Percentiles rank a stretch among this genome's conserved stretches.
Evolutionary conservation across 1,139 yeast species (phyloP).

Genomic region (Candida sp.): DNA sequence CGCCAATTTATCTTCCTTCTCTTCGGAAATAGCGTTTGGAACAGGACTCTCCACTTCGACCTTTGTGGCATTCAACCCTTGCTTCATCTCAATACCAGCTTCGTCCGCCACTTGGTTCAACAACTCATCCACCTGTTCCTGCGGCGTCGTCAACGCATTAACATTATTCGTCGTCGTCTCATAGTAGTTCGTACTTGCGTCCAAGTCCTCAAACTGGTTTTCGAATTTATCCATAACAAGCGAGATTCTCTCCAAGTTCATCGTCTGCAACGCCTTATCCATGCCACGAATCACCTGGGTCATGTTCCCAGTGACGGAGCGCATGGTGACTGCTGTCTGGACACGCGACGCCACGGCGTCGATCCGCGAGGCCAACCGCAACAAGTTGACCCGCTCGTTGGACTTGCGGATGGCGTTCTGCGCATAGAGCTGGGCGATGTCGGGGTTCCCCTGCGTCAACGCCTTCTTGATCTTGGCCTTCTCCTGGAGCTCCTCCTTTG

Average conservation of each 20-base stretch:
- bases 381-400: slow-evolving; percentile 81
- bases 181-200: slow-evolving; percentile 91
- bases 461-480: slow-evolving; percentile 93
- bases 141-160: slow-evolving; percentile 90
- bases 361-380: slow-evolving; percentile 85
- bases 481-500: slow-evolving; percentile 88
- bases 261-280: slow-evolving; percentile 95
- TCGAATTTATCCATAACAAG: slow-evolving; percentile 98
- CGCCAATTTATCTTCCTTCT: slow-evolving; percentile 85
- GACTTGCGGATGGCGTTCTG: slow-evolving; percentile 95
- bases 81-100: slow-evolving; percentile 94
- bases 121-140: slow-evolving; percentile 92
- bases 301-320: slow-evolving; percentile 94
- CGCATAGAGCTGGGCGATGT: slow-evolving; percentile 93
- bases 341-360: slow-evolving; percentile 97
- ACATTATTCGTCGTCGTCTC: slow-evolving; percentile 90
- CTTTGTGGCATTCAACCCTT: slow-evolving; percentile 65
- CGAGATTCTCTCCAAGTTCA: slow-evolving; percentile 93
- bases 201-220: slow-evolving; percentile 93
- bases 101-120: slow-evolving; percentile 97
- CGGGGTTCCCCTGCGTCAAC: slow-evolving; percentile 83
- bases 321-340: slow-evolving; percentile 98
- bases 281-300: slow-evolving; percentile 90
- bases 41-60: slow-evolving; percentile 49
- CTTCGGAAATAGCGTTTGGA: slow-evolving; percentile 54